Percentiles rank a stretch among this genome's conserved stretches.
Evolutionary conservation across 306 rosid species (phyloP).

Genomic region (Glycyrrhiza uralensis): DNA sequence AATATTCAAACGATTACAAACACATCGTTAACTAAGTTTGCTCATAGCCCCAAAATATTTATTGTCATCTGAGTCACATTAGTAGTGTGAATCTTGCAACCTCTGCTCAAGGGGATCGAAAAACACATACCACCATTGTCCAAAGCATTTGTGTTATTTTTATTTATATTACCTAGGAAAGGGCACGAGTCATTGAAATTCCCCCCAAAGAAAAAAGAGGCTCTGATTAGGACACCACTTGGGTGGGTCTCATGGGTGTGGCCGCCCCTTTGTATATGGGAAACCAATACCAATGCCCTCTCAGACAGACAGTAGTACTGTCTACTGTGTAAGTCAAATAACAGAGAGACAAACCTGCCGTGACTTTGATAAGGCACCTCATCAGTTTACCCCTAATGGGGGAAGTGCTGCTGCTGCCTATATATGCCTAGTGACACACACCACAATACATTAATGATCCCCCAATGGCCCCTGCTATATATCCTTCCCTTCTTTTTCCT

Average conservation of each 20-base stretch:
- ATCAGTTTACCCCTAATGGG: slow-evolving; percentile 22
- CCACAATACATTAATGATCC: slow-evolving; percentile 16
- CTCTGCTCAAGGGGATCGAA: too few relatives aligned
- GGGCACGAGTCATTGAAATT: background rate
- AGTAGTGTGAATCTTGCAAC: too few relatives aligned
- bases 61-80: too few relatives aligned
- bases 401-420: slow-evolving; percentile 26
- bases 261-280: slow-evolving; percentile 2
- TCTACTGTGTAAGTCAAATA: slow-evolving; percentile 26
- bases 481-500: background rate
- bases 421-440: slow-evolving; percentile 21
- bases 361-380: slow-evolving; percentile 22
- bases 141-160: background rate
- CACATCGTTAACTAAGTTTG: too few relatives aligned
- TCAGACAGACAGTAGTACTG: too few relatives aligned
- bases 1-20: too few relatives aligned
- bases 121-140: background rate
- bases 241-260: slow-evolving; percentile 23
- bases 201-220: background rate
- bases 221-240: slow-evolving; percentile 44
- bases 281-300: background rate
- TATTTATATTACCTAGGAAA: background rate
- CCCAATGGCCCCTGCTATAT: background rate
- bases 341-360: slow-evolving; percentile 24
- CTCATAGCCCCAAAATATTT: too few relatives aligned